Conservation (phyloP, 495 filamentous ascomycete species). For the Aspergillus sparsus region DNA sequence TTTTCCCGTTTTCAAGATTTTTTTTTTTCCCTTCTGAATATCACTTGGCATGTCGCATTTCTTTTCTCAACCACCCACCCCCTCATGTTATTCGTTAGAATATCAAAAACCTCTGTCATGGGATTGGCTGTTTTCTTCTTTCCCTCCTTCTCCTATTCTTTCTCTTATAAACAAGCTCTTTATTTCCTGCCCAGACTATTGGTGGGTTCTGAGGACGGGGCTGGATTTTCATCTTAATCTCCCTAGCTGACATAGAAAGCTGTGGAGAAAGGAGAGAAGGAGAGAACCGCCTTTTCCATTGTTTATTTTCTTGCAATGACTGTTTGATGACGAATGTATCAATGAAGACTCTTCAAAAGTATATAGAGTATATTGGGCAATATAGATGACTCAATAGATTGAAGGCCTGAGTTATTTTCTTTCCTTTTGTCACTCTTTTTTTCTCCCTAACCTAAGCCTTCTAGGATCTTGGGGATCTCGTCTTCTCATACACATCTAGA, state of each 20-base stretch:
- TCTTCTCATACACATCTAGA: neutral
- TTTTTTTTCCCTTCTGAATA: conserved; percentile 11
- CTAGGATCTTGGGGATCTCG: neutral
- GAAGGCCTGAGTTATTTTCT: neutral
- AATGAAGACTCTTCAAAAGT: conserved; percentile 30
- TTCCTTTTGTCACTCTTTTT: neutral
- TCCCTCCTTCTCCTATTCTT: neutral
- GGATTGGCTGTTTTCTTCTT: neutral
- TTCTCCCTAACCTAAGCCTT: neutral
- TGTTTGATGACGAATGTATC: conserved; percentile 33
- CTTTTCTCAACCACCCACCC: conserved; percentile 6
- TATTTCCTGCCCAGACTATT: neutral
- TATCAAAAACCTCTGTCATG: conserved; percentile 8
- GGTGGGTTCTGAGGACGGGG: no score
- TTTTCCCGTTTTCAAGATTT: conserved; percentile 18
- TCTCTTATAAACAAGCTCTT: neutral
- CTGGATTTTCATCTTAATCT: no score
- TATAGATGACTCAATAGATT: conserved; percentile 26
- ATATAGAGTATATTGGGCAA: conserved; percentile 26
- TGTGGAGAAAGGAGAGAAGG: neutral
- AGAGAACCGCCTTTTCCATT: neutral
- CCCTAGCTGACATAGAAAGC: no score
- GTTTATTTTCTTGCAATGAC: conserved; percentile 21
- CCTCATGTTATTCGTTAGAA: conserved; percentile 14
- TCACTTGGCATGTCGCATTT: conserved; percentile 13